Base-by-base conservation (phyloP, 1,139 yeast species). In the Saccharomyces uvarum region DNA sequence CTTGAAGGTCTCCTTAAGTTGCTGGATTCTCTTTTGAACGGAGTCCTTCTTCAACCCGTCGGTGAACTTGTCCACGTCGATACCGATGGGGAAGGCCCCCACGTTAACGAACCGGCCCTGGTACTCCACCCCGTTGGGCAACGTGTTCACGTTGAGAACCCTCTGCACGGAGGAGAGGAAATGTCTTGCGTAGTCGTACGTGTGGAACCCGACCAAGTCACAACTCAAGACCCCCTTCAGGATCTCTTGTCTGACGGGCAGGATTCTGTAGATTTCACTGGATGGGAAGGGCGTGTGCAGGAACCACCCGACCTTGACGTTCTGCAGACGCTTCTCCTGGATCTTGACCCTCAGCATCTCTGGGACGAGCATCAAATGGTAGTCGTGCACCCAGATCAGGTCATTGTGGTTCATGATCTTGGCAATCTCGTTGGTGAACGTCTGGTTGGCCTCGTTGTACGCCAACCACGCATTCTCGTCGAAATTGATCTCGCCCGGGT, bases 141-240 rank as follows among this genome's bases (percentile, higher is more conserved):
- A 76, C 0, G 97, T 90, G 50, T 84, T 85, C 14, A 90, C 84
- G 58, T 87, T 80, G 53, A 95, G 79, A 32, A 93, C 87, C 57
- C 97, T 78, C 56, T 91, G 84, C n/a, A 93, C 97, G 0, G 96
- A 84, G 21, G 96, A 86, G 55, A 95, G 73, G 72, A 95, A 95
- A 74, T 95, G 99, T 64, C 99, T 81, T n/a, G 97, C 99, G 67
- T 95, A 95, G 71, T 95, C 99, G 71, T 95, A 95, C n/a, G 99
- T 95, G 71, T 95, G 99, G 78, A 95, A 95, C 0, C 99, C 99
- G 66, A 95, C 84, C 64, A 95, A 78, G 69, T 95, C 97, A 73
- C 98, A 93, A 64, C 95, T 86, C 68, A 95, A 75, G 2, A 95
- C 96, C 51, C 99, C 99, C 58, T 81, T 82, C 64, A 95, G 76